These are phyloP conservation scores for Apodospora peruviana DNA, from an alignment of 495 filamentous ascomycete genomes.

Conservation along the genomic window DNA sequence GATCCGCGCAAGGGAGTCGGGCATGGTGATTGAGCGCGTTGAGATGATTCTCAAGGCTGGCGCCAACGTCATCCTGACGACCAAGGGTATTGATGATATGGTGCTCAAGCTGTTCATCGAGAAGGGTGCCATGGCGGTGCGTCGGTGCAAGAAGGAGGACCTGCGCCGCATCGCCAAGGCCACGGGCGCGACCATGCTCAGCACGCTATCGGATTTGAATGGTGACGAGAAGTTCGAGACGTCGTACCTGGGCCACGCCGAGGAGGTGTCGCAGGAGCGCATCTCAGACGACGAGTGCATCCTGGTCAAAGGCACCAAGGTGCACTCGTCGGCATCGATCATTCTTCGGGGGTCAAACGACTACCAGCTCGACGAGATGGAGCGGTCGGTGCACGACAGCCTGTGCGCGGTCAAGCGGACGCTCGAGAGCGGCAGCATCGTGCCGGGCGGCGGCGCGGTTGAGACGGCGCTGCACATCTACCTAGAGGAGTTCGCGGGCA, in stretches of 20 bases:
- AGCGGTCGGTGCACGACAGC: slow-evolving; percentile 95
- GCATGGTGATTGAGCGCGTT: slow-evolving; percentile 89
- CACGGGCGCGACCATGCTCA: slow-evolving; percentile 87
- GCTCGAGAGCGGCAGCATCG: slow-evolving; percentile 92
- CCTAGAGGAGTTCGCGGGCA: slow-evolving; percentile 98
- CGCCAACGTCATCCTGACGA: slow-evolving; percentile 93
- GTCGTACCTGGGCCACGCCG: slow-evolving; percentile 80
- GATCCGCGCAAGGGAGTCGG: slow-evolving; percentile 84
- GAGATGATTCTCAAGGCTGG: slow-evolving; percentile 98
- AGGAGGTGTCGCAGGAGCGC: slow-evolving; percentile 93
- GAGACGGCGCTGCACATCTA: slow-evolving; percentile 99
- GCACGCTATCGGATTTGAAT: slow-evolving; percentile 90
- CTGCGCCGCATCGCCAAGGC: slow-evolving; percentile 93
- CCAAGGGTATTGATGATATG: slow-evolving; percentile 97
- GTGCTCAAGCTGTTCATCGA: slow-evolving; percentile 92
- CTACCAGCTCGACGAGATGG: slow-evolving; percentile 98
- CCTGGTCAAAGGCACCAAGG: slow-evolving; percentile 90
- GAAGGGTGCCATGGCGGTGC: slow-evolving; percentile 90
- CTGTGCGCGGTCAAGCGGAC: slow-evolving; percentile 96
- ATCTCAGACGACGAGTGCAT: slow-evolving; percentile 99
- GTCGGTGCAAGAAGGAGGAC: slow-evolving; percentile 98
- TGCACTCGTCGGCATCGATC: slow-evolving; percentile 88
- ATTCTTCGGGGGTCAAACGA: slow-evolving; percentile 96
- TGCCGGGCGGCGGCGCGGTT: slow-evolving; percentile 92
- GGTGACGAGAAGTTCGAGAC: slow-evolving; percentile 96